Base-by-base conservation (phyloP, 768 basidiomycete genomes). In the Lentinula detonsa region DNA sequence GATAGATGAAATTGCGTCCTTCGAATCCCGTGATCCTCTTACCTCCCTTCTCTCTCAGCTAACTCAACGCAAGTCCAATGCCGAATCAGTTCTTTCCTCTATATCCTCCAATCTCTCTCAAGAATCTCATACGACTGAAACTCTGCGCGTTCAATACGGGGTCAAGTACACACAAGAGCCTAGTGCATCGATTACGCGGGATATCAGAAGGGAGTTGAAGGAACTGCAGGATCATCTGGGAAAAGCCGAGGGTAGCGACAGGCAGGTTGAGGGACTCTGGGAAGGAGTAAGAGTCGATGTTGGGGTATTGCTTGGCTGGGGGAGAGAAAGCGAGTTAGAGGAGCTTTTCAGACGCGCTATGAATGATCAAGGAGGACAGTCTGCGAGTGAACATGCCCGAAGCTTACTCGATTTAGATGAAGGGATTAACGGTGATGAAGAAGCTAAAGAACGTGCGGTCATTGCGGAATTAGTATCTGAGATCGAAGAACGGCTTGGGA, bases 161-260 rank as follows among this genome's bases (percentile, higher is more conserved):
- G 88, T 94, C 65, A 71, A 84, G 33, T 98, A 93, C 88, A 86
- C 88, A 7, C 95, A 97, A 72, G 81, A 84, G 8, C 95, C 96
- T 0, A 89, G 89, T 4, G 86, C 91, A 0, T 79, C 83, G 1
- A 73, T 87, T 61, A 90, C 88, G 48, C 88, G 90, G 70, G 73
- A 78, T 5, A 71, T 90, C 59, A 80, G 95, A 13, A 84, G 85
- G 63, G 93, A 95, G 69, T 73, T 98, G 59, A 93, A 93, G 71
- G 79, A 85, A 9, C 91, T 93, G 65, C 71, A 84, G 21, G 76
- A 75, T 15, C 83, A 90, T 0, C 76, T 96, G 42, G 86, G 90
- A 9, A 86, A 91, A 1, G 96, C 96, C 0, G 82, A 82, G 1
- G 71, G 80, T 31, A 93, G 92, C 1, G 95, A 98, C 68, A 75